A percentile compares a stretch with the other conserved stretches of the same genome.
Conservation (phyloP, 192 early-diverging fungal species). For the Backusella tuberculispora region DNA sequence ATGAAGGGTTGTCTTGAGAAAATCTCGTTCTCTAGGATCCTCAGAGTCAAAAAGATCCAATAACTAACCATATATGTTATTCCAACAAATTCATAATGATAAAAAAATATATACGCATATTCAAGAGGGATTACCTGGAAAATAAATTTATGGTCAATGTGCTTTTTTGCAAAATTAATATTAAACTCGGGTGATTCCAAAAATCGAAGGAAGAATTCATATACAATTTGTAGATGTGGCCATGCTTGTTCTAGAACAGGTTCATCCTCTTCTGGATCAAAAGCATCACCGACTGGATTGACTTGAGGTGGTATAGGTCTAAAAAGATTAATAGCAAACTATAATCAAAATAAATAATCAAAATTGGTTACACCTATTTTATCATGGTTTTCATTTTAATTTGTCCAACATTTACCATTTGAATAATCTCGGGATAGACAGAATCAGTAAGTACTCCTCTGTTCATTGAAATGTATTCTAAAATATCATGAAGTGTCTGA, state of each 20-base stretch:
- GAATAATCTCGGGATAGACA: constrained; percentile 81
- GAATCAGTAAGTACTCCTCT: constrained; percentile 78
- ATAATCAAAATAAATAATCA: not conserved
- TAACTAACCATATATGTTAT: constrained; percentile 51
- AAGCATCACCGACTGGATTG: constrained; percentile 87
- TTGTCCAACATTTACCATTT: constrained; percentile 66
- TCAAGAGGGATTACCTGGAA: constrained; percentile 37
- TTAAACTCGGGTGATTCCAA: constrained; percentile 93
- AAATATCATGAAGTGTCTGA: constrained; percentile 76
- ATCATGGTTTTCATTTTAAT: not conserved
- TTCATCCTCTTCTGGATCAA: constrained; percentile 95
- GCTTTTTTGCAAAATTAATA: constrained; percentile 83
- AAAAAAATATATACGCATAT: constrained; percentile 44
- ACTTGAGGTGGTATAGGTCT: constrained; percentile 88
- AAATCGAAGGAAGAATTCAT: constrained; percentile 91
- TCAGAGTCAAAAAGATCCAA: constrained; percentile 91
- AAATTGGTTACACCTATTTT: not conserved
- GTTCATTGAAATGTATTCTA: constrained; percentile 81
- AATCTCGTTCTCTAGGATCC: constrained; percentile 91
- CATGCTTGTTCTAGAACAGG: constrained; percentile 90
- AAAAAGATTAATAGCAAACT: constrained; percentile 86
- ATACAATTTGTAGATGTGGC: constrained; percentile 91
- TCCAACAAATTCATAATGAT: not conserved
- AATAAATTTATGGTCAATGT: constrained; percentile 87
- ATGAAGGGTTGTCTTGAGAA: constrained; percentile 90